Evolutionary conservation across 2,329 filamentous ascomycete genomes (phyloP).

Genomic region (Phialophora verrucosa): DNA sequence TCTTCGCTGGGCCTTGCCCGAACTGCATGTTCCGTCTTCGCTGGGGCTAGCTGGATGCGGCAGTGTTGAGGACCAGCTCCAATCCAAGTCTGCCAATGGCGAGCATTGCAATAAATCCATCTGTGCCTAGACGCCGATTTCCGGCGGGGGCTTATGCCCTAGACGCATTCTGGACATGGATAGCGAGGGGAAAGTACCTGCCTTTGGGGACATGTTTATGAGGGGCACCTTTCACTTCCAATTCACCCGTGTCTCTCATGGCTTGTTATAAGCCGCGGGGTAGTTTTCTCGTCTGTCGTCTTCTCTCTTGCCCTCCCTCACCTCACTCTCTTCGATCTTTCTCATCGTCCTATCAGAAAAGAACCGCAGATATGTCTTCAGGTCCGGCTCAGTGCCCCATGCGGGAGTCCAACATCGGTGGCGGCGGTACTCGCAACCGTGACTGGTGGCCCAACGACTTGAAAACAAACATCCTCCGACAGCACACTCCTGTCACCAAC

Average conservation of each 20-base stretch:
- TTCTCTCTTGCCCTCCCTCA: background rate
- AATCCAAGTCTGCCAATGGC: background rate
- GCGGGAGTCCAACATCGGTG: slow-evolving; percentile 49
- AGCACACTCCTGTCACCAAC: slow-evolving; percentile 68
- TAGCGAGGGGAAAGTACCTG: slow-evolving; percentile 13
- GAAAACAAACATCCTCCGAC: slow-evolving; percentile 73
- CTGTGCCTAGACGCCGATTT: slow-evolving; percentile 17
- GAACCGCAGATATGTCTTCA: slow-evolving; percentile 23
- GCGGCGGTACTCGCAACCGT: slow-evolving; percentile 69
- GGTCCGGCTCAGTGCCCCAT: slow-evolving; percentile 31
- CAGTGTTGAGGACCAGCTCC: background rate
- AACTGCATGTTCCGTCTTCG: slow-evolving; percentile 3
- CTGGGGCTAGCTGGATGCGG: background rate
- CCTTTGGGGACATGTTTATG: slow-evolving; percentile 6
- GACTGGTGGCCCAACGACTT: slow-evolving; percentile 79
- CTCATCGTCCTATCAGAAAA: slow-evolving; percentile 2
- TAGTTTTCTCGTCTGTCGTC: slow-evolving; percentile 16
- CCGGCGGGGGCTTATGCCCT: slow-evolving; percentile 18
- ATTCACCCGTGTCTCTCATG: slow-evolving; percentile 1
- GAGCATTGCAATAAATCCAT: slow-evolving; percentile 10
- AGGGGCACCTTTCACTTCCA: slow-evolving; percentile 10
- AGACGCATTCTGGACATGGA: background rate
- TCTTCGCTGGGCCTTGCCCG: slow-evolving; percentile 14
- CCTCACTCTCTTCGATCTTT: slow-evolving; percentile 7
- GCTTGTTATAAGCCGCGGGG: slow-evolving; percentile 22